These are phyloP conservation scores for Triadica sebifera DNA, from an alignment of 345 rosid species.

Conservation along the genomic window DNA sequence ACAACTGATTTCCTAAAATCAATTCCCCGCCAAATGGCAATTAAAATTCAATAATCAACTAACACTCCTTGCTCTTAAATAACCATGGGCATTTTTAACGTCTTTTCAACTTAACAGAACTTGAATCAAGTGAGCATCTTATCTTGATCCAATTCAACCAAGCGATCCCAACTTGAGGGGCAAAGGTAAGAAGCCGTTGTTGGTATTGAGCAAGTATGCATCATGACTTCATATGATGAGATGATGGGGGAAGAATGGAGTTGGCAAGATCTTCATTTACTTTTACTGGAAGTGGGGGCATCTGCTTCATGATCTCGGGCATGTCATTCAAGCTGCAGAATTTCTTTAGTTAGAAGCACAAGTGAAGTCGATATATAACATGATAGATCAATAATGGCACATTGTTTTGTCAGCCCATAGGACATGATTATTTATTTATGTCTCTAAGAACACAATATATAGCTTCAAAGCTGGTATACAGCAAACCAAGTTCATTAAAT, in stretches of 20 bases:
- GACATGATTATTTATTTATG: too few relatives aligned
- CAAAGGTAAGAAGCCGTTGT: conserved; percentile 25
- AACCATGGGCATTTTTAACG: not conserved
- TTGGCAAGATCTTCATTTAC: conserved; percentile 71
- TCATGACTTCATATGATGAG: conserved; percentile 57
- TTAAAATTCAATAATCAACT: too few relatives aligned
- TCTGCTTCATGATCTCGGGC: conserved; percentile 86
- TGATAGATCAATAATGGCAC: not conserved
- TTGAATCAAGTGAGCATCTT: conserved; percentile 1
- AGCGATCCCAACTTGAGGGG: conserved; percentile 4
- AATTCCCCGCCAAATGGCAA: not conserved
- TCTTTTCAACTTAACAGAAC: not conserved
- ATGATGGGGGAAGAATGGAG: conserved; percentile 49
- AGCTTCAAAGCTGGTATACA: not conserved
- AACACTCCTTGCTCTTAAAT: not conserved
- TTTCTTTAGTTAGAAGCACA: conserved; percentile 16
- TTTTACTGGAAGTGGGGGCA: conserved; percentile 84
- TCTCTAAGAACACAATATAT: not conserved
- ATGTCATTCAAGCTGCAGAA: conserved; percentile 67
- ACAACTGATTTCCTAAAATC: conserved; percentile 17
- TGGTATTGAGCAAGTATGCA: conserved; percentile 13
- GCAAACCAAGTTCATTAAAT: not conserved
- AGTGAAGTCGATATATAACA: not conserved
- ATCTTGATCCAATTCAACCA: conserved; percentile 4
- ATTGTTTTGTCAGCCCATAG: too few relatives aligned